These are phyloP conservation scores for Sutorius australiensis DNA, from an alignment of 768 basidiomycete species.

Conservation along the genomic window DNA sequence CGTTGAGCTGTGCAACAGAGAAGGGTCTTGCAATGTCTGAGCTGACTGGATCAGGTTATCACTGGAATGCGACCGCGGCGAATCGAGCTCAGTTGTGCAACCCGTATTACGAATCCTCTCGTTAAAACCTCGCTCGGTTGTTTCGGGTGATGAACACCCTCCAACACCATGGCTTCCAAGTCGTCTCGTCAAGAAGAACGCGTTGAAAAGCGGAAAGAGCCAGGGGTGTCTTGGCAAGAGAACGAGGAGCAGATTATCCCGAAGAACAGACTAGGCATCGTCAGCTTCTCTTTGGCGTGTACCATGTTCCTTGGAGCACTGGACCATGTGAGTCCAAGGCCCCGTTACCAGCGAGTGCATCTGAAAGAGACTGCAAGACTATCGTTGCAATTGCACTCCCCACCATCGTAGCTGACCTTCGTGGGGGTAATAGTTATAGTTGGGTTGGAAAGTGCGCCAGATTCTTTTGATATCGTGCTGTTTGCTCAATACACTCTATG, in stretches of 20 bases:
- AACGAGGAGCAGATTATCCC: constrained; percentile 53
- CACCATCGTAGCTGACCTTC: constrained; percentile 59
- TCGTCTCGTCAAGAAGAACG: neutral
- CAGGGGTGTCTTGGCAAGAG: constrained; percentile 48
- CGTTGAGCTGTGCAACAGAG: neutral
- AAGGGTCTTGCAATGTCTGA: neutral
- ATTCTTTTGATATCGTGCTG: neutral
- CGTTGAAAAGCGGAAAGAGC: constrained; percentile 9
- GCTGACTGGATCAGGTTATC: neutral
- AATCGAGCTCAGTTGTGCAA: neutral
- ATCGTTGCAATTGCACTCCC: constrained; percentile 70
- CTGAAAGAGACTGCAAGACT: constrained; percentile 34
- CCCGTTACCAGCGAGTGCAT: neutral
- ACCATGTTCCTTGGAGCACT: constrained; percentile 40
- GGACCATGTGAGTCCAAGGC: constrained; percentile 44
- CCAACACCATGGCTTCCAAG: neutral
- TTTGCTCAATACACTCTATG: neutral
- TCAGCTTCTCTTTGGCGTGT: constrained; percentile 24
- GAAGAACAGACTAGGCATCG: constrained; percentile 17
- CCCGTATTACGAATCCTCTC: neutral
- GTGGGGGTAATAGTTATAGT: constrained; percentile 60
- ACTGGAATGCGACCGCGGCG: no score
- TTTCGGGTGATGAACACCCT: neutral
- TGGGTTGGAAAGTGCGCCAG: constrained; percentile 62
- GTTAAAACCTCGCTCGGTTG: neutral